A percentile compares a stretch with the other conserved stretches of the same genome.
Evolutionary conservation across 2,329 filamentous ascomycete species (phyloP).

Genomic region (Ceratocystis cubensis): DNA sequence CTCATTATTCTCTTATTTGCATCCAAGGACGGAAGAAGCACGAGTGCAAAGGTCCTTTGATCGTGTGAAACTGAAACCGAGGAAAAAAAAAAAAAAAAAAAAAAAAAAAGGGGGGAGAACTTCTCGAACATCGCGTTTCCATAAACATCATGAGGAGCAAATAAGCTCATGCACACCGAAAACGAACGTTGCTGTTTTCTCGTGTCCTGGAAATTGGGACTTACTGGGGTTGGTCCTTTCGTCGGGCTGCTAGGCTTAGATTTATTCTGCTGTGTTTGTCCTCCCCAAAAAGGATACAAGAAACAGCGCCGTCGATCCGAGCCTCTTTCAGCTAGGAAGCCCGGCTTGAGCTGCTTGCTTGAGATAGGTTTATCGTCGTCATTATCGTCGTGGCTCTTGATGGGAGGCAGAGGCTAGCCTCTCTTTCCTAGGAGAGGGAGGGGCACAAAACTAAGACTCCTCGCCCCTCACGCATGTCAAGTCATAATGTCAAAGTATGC

Average conservation of each 20-base stretch:
- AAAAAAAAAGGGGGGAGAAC: neutral
- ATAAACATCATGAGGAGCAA: neutral
- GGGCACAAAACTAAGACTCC: no score
- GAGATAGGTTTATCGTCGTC: neutral
- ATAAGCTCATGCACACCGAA: neutral
- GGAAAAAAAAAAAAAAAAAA: no score
- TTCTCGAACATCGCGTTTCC: neutral
- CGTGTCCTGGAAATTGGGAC: neutral
- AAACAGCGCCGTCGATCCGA: neutral
- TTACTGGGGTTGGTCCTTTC: neutral
- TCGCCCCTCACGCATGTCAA: neutral
- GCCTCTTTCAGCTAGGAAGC: neutral
- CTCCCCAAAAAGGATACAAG: neutral
- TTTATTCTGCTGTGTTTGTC: neutral
- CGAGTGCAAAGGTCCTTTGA: neutral
- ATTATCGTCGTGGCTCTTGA: no score
- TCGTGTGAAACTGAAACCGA: neutral
- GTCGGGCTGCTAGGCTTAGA: neutral
- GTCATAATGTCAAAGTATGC: neutral
- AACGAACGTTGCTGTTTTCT: neutral
- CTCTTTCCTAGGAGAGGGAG: no score
- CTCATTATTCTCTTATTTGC: neutral
- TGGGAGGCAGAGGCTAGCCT: no score
- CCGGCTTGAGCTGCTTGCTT: neutral
- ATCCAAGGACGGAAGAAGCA: neutral